Evolutionary conservation across 2,329 filamentous ascomycete genomes (phyloP), one percentile per base, ranked within the genome.

Genomic region (Erysiphe pulchra): DNA sequence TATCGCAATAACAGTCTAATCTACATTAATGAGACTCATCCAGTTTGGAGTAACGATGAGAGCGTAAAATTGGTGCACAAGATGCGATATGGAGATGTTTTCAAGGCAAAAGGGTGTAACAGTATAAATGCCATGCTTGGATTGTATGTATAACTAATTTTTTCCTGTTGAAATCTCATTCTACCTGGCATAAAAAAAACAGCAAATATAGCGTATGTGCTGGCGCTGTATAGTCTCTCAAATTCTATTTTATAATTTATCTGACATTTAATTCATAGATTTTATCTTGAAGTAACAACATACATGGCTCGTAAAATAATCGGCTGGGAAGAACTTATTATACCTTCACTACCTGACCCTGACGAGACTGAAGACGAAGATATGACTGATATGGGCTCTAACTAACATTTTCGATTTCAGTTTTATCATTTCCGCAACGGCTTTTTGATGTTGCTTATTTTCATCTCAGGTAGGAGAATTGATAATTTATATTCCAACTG

Each of bases 1-100:
- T 95, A 93, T 62, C 80, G 78, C 56, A 68, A 75, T 52, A 77
- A 84, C 60, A 90, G 83, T 0, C 69, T 73, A 3, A 77, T 94
- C 42, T 92, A 78, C 54, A 80, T 94, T 16, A 73, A 78, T 1
- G 64, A 69, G 24, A 68, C 77, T 48, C 87, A 94, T 58, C 71
- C 72, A 12, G 79, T 82, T 58, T 94, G 84, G 79, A 65, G 60
- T 49, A 72, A 77, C 47, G 66, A 68, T 31, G 73, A 76, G 4
- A 64, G 75, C 17, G 67, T 62, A 1, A 65, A 68, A 50, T 75
- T 73, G 54, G 69, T 77, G 0, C 60, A 65, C 42, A 77, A 75
- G 61, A 64, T 67, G 33, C 65, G 73, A 0, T 78, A 76, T 50
- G 74, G 74, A 2, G 65, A 64, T 1, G 73, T 77, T 1, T 60